Evolutionary conservation across 768 basidiomycete species (phyloP), one percentile per base, ranked within the genome.

Genomic region (Amylocystis lapponica): DNA sequence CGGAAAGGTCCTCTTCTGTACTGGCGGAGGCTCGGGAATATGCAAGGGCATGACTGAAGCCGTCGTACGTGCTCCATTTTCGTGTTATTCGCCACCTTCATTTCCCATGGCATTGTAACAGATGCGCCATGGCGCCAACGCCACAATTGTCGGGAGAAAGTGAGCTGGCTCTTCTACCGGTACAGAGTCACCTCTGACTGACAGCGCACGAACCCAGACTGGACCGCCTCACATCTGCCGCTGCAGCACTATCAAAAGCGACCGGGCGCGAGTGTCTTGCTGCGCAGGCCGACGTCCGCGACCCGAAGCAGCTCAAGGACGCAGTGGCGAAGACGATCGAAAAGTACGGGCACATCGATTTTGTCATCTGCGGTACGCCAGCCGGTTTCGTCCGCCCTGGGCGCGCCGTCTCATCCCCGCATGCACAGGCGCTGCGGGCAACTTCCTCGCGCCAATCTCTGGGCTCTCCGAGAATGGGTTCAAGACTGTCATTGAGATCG

Each of bases 1-100:
- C 49, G 91, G 86, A 47, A 96, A 94, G 60, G 89, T 94, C 17
- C 68, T 89, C 4, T 87, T 90, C 65, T 91, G 86, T 66, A 95
- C 92, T 0, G 93, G 92, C 27, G 93, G 91, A 13, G 86, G 86
- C 2, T 88, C 88, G 46, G 95, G 94, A 13, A 97, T 99, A 66
- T 91, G 93, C 68, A 83, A 83, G 53, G 78, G 68, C 37, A 93
- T 95, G 84, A 86, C 86, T 27, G 79, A 89, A 57, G 76, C 82
- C 17, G 69, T 95, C 56, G 89, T 93, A 62, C 37, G 80, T 64
- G 56, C 56, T 27, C 19, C 33, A 41, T 17, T 31, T 16, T 25
- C 13, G 37, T 26, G 27, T 22, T 31, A 4, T 23, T 17, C 22
- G 16, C 26, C 14, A 11, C 27, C 32, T 36, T 22, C 14, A 26